phyloP scores from a whole-genome alignment of 1,139 yeast genomes.

The Zygoascus meyerae region DNA sequence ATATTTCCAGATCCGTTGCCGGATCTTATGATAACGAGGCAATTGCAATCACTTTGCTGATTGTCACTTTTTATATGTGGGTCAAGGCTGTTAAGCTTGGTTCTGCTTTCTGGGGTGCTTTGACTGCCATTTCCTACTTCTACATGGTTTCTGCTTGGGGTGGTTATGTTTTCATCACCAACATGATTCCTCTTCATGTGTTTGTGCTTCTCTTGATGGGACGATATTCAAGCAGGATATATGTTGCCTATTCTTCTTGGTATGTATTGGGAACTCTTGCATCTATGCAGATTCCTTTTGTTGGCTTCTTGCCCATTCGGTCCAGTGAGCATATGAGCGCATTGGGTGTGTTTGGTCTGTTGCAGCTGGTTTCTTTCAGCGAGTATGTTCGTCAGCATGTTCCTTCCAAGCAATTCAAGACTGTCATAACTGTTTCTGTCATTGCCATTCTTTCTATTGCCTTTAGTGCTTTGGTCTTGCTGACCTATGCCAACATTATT shows the following conservation, averaged over 20 bases:
- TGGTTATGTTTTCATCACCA: slow-evolving; percentile 97
- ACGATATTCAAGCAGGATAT: slow-evolving; percentile 73
- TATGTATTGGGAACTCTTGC: slow-evolving; percentile 93
- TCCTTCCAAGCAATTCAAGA: slow-evolving; percentile 67
- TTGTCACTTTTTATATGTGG: slow-evolving; percentile 97
- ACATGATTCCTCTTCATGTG: slow-evolving; percentile 92
- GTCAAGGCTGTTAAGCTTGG: slow-evolving; percentile 89
- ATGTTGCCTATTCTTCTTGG: slow-evolving; percentile 95
- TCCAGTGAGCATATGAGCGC: slow-evolving; percentile 99
- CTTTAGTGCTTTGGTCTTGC: slow-evolving; percentile 61
- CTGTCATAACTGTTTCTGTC: slow-evolving; percentile 60
- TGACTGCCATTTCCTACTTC: slow-evolving; percentile 85
- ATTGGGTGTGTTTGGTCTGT: slow-evolving; percentile 90
- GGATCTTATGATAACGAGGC: slow-evolving; percentile 99
- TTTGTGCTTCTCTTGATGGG: slow-evolving; percentile 92
- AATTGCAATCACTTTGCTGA: slow-evolving; percentile 89
- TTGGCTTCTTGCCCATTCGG: slow-evolving; percentile 92
- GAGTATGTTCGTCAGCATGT: slow-evolving; percentile 72
- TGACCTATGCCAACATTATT: slow-evolving; percentile 87
- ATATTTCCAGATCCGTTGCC: slow-evolving; percentile 96
- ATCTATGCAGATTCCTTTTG: slow-evolving; percentile 98
- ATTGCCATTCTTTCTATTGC: slow-evolving; percentile 55
- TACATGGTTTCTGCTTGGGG: slow-evolving; percentile 99
- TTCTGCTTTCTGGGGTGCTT: slow-evolving; percentile 74
- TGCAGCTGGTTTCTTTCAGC: slow-evolving; percentile 87